These are phyloP conservation scores for Adansonia grandidieri DNA, from an alignment of 441 rosid species.

Conservation along the genomic window DNA sequence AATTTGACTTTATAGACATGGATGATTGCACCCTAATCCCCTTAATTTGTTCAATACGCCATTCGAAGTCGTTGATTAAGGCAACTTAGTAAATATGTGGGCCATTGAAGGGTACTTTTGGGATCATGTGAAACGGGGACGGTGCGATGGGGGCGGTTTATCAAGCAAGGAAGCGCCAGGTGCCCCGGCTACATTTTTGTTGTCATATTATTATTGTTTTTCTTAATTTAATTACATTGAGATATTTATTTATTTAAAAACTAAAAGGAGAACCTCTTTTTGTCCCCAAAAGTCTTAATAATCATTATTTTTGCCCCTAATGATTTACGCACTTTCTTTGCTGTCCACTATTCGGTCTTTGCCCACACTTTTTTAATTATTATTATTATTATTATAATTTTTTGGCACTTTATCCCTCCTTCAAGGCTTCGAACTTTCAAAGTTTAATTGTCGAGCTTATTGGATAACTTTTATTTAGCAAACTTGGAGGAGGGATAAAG, in stretches of 20 bases:
- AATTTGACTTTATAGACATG: too few relatives aligned
- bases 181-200: neutral
- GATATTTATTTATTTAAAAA: neutral
- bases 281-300: slow-evolving; percentile 37
- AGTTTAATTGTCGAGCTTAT: slow-evolving; percentile 27
- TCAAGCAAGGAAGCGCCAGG: neutral
- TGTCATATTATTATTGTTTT: neutral
- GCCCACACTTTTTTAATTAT: slow-evolving; percentile 16
- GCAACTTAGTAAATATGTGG: neutral
- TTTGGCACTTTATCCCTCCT: slow-evolving; percentile 39
- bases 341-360: neutral
- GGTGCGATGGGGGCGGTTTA: slow-evolving; percentile 18
- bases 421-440: slow-evolving; percentile 33
- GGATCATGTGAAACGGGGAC: neutral
- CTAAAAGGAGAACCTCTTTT: slow-evolving; percentile 43
- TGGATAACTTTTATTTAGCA: slow-evolving; percentile 15
- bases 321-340: slow-evolving; percentile 25
- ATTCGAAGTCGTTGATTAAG: neutral
- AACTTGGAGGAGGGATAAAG: slow-evolving; percentile 38
- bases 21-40: neutral
- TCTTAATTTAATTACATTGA: neutral
- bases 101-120: neutral
- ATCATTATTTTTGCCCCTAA: slow-evolving; percentile 38
- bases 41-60: neutral
- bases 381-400: slow-evolving; percentile 10